Evolutionary conservation across 345 rosid genomes (phyloP), one percentile per base, ranked within the genome.

Genomic region (Dimocarpus longan): DNA sequence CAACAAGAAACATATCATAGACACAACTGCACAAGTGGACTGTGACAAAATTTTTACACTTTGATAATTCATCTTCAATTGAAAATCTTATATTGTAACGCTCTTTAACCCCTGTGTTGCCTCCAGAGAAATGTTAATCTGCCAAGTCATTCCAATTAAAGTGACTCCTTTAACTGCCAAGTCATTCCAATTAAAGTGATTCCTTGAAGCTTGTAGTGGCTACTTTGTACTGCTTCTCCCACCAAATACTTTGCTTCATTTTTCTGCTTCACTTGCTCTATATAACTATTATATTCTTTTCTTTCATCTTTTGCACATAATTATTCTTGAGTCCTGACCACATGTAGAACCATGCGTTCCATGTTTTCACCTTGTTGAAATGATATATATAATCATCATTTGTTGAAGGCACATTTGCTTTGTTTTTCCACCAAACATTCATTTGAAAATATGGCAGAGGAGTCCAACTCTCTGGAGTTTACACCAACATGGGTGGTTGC

Each of bases 401-500:
- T 32, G 44, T 66, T 66, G 42, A 37, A 28, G 42, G 39, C 22
- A 8, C 15, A 43, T 28, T 28, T 28, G 32, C 32, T 2, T 28
- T 28, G 32, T 28, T 42, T 74, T 24, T 22, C 39, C 19, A 22
- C 16, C 5, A 5, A 26, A 39, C 62, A 32, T 76, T 71, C 50
- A 71, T 76, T 75, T 26, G 26, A 82, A 62, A 68, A 39, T 5
- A 89, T 89, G 90, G 90, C 80, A 79, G 70, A 65, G 54, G 76
- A 78, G 2, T 67, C 78, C 7, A 75, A 76, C n/a, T 90, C 93
- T 60, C 78, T 92, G 84, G 89, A 88, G 85, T 89, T 80, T 75
- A 91, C 95, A 19, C 95, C 95, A 50, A 90, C 98, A 59, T 93
- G 98, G 98, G 90, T 91, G 71, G 90, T 93, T 9, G 97, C 97